Evolutionary conservation across 192 early-diverging fungal genomes (phyloP), one percentile per base, ranked within the genome.

Genomic region (Mortierella alpina): DNA sequence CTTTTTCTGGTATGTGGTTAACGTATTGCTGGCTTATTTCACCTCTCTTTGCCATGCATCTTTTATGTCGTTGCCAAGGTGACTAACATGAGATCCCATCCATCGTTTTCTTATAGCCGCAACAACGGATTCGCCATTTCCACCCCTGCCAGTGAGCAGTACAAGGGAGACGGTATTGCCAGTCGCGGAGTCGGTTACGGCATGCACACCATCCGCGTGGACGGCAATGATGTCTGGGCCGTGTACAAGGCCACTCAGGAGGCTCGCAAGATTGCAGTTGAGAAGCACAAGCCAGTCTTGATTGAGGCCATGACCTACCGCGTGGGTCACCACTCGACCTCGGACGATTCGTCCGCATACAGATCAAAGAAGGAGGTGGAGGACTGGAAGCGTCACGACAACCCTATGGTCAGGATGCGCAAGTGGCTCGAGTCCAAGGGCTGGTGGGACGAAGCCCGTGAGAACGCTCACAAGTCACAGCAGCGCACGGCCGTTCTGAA

Each of bases 121-220:
- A 99, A 99, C 88, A 99, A 99, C 83, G 98, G 98, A 18, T 99
- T 94, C 82, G 97, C 98, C 22, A 99, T 99, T 57, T 98, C 97
- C 0, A 99, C 98, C 1, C 98, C 97, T 41, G 88, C 93, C 20
- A 85, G 88, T 42, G 98, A 99, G 68, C 98, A 99, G 85, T 99
- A 98, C 84, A 91, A 94, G 70, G 98, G 98, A 46, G 98, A 99
- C 75, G 98, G 98, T 54, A 97, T 99, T 75, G 97, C 96, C 40
- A 90, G 88, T 47, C 91, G 96, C 50, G 98, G 97, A 47, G 92
- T 96, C 58, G 98, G 98, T 7, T 99, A 99, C 76, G 98, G 98
- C 20, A 98, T 99, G 70, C 93, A 95, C 84, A 97, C 96, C 7
- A 94, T 98, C 70, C 92, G 98, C 23, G 96, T 98, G 15, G 98